A percentile compares a stretch with the other conserved stretches of the same genome.
These are phyloP conservation scores for Asclepias syriaca DNA, from an alignment of 257 asterid genomes.

Conservation along the genomic window DNA sequence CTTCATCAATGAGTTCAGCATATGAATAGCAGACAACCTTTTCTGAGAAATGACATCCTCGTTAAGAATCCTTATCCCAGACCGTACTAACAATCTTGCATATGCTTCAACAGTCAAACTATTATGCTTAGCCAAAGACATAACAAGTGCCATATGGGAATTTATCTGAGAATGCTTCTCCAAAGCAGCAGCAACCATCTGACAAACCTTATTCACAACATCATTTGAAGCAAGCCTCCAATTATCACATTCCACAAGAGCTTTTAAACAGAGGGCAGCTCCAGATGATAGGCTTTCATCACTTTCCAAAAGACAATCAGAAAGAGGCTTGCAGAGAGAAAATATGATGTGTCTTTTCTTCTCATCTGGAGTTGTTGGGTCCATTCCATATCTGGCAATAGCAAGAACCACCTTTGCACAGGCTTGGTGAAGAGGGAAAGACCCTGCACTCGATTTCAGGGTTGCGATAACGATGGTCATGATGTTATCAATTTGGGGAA, in stretches of 20 bases:
- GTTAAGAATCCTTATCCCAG: slow-evolving; percentile 60
- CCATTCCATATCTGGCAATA: slow-evolving; percentile 81
- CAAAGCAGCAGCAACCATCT: slow-evolving; percentile 79
- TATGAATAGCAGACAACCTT: slow-evolving; percentile 75
- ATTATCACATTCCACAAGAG: slow-evolving; percentile 84
- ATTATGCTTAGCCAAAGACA: slow-evolving; percentile 76
- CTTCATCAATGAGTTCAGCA: slow-evolving; percentile 77
- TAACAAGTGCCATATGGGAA: slow-evolving; percentile 77
- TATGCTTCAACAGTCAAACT: slow-evolving; percentile 84
- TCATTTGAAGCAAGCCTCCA: slow-evolving; percentile 88
- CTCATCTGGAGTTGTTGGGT: slow-evolving; percentile 69
- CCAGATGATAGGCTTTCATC: slow-evolving; percentile 83
- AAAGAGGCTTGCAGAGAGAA: slow-evolving; percentile 75
- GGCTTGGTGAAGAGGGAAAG: slow-evolving; percentile 95
- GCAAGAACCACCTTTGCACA: slow-evolving; percentile 97
- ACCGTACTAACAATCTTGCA: slow-evolving; percentile 59
- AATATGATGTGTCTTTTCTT: slow-evolving; percentile 55
- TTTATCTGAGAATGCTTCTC: slow-evolving; percentile 72
- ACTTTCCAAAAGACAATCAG: slow-evolving; percentile 75
- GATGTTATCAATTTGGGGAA: slow-evolving; percentile 73
- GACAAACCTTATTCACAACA: slow-evolving; percentile 86
- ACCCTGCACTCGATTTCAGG: slow-evolving; percentile 70
- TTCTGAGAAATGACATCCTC: slow-evolving; percentile 72
- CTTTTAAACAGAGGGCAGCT: slow-evolving; percentile 83
- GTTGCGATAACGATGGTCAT: slow-evolving; percentile 76